Conservation (phyloP, 176 grass and related monocot genomes). For the Oropetium thomaeum region DNA sequence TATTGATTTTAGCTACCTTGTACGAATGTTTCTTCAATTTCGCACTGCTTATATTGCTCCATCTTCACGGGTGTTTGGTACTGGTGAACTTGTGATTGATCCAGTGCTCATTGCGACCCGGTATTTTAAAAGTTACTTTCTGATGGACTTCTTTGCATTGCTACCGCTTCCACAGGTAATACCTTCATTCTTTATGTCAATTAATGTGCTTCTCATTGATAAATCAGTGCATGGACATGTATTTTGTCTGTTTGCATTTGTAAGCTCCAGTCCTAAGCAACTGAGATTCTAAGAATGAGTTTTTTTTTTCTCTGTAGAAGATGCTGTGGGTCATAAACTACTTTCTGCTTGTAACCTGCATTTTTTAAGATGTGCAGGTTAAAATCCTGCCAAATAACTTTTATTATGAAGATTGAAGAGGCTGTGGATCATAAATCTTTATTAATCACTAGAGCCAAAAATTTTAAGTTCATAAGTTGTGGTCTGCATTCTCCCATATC, state of each 20-base stretch:
- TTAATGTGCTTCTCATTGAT: background rate
- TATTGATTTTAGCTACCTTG: constrained; percentile 78
- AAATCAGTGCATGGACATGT: background rate
- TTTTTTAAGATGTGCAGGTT: background rate
- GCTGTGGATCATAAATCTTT: background rate
- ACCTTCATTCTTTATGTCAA: constrained; percentile 2
- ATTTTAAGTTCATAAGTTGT: background rate
- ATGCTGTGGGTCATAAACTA: background rate
- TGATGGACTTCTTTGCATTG: constrained; percentile 70
- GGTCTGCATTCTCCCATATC: background rate
- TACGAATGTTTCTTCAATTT: constrained; percentile 68
- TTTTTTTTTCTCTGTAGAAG: background rate
- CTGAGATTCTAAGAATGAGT: too few relatives aligned
- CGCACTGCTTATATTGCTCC: constrained; percentile 80
- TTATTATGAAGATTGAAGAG: background rate
- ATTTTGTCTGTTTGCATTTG: background rate
- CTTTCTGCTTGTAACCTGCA: background rate
- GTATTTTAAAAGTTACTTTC: constrained; percentile 73
- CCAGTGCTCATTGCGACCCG: constrained; percentile 57
- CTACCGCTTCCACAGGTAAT: constrained; percentile 89
- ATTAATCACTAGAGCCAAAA: background rate
- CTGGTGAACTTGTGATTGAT: constrained; percentile 83
- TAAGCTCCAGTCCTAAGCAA: background rate
- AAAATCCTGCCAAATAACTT: background rate
- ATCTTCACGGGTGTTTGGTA: constrained; percentile 76